Base-by-base conservation (phyloP, 78 protist species). In the Anaeramoeba ignava region DNA sequence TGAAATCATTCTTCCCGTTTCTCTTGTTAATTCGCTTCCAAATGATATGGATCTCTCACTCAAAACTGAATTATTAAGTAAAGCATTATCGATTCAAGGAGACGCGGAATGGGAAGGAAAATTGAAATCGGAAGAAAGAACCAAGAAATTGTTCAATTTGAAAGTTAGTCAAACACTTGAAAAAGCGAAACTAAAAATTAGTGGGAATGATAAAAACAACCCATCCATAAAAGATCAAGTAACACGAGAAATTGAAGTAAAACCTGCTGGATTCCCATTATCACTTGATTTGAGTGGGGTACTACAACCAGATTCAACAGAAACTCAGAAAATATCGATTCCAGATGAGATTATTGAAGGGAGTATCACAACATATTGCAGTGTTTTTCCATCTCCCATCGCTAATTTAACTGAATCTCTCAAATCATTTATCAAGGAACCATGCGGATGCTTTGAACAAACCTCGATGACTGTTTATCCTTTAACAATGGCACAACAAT, bases 401-500 rank as follows among this genome's bases (percentile, higher is more conserved):
- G 85, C 78, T 33, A 68, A 54, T 40, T 1, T 84, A 17, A 0
- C 33, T 2, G 0, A 2, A 37, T 67, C 87, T 23, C 39, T 81
- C 81, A 33, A 80, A 2, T 33, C 87, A 41, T 41, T 80, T 31
- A 33, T 84, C 41, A 67, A 79, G 12, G 87, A 84, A 73, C 82
- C 87, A 31, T 84, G 33, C 3, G 82, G 87, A 36, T 84, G 87
- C 41, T 84, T 84, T 33, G 85, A 84, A 41, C 81, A 84, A 33
- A 78, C 81, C 27, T 81, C 80, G 17, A 1, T 42, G 39, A 80
- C 82, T 23, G 80, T 82, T 38, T 84, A n/a, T n/a, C n/a, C n/a
- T n/a, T n/a, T n/a, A n/a, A n/a, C n/a, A n/a, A n/a, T n/a, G n/a
- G n/a, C n/a, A 84, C 39, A 40, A 1, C 87, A 81, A 33, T 84